Evolutionary conservation across 2,329 filamentous ascomycete species (phyloP), one percentile per base, ranked within the genome.

Genomic region (Nothophoma quercina): DNA sequence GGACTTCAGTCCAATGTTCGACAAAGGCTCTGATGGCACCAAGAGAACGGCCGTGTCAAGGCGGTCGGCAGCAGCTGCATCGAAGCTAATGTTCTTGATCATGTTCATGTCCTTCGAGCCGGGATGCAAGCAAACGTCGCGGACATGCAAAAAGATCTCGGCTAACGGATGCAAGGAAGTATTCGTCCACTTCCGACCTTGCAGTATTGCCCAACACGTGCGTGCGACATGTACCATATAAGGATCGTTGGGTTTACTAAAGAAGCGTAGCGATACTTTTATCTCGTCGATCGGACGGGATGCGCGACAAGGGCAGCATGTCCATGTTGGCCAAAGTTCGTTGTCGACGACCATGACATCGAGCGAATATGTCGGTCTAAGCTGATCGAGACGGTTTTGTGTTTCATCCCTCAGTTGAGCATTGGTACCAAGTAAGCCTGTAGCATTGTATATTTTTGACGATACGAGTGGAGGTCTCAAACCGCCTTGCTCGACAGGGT

Each of bases 291-390:
- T 34, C 23, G 38, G 21, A 2, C 33, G 38, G 23, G 35, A 34
- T 34, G 19, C 34, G 22, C 43, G 50, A 7, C 18, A 15, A n/a
- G 50, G 50, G 12, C 50, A 53, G 26, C 43, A 53, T 10, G 38
- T 53, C 50, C 50, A 53, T 21, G 43, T 53, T 12, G 50, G 50
- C 50, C 43, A 53, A 13, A 53, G 38, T 26, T 53, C 50, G 16
- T 48, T 33, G 22, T 44, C 43, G n/a, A 43, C 38, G 4, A 53
- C 32, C 43, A 53, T 53, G 8, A 53, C 50, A 23, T 53, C 50
- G 15, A 53, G 43, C 1, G 38, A 38, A 7, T 48, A 53, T 16
- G 43, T 9, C 15, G 33, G 2, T 6, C 25, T 25, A 29, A 53
- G 43, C 13, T 28, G 38, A 23, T 15, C 16, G 16, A 48, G 16